Evolutionary conservation across 2,329 filamentous ascomycete genomes (phyloP).

Genomic region (Arthrocladium fulminans): DNA sequence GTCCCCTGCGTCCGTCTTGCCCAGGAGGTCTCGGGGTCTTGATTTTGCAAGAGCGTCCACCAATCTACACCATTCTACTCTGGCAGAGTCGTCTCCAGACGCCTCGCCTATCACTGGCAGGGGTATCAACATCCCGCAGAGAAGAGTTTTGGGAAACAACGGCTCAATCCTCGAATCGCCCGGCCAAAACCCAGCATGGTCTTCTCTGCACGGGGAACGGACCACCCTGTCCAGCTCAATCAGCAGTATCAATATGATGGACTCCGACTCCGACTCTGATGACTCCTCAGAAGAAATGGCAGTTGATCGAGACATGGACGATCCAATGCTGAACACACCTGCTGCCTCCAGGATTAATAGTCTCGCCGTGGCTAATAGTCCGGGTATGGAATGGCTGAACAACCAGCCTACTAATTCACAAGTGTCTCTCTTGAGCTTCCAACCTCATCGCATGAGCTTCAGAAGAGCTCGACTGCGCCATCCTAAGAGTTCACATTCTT

Average conservation of each 20-base stretch:
- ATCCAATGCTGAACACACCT: constrained; percentile 74
- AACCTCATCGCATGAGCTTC: constrained; percentile 70
- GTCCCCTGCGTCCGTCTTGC: constrained; percentile 78
- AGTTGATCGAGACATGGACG: constrained; percentile 60
- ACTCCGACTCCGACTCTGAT: constrained; percentile 66
- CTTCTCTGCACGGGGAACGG: constrained; percentile 60
- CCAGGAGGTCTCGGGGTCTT: constrained; percentile 76
- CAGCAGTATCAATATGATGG: constrained; percentile 69
- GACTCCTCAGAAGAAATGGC: constrained; percentile 53
- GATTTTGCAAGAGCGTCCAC: constrained; percentile 92
- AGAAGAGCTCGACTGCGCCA: constrained; percentile 52
- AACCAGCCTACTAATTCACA: constrained; percentile 51
- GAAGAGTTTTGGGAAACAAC: constrained; percentile 36
- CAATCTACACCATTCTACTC: constrained; percentile 87
- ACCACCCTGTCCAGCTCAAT: constrained; percentile 69
- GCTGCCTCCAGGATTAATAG: constrained; percentile 55
- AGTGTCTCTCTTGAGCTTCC: constrained; percentile 72
- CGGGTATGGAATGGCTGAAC: constrained; percentile 54
- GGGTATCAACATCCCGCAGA: constrained; percentile 50
- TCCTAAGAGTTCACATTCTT: constrained; percentile 55
- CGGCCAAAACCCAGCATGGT: constrained; percentile 57
- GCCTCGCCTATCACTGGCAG: constrained; percentile 76
- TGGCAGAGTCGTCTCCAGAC: constrained; percentile 83
- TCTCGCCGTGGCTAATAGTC: constrained; percentile 39
- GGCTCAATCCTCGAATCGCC: constrained; percentile 53